These are phyloP conservation scores for Phanerochaete carnosa DNA, from an alignment of 768 basidiomycete genomes.

Conservation along the genomic window DNA sequence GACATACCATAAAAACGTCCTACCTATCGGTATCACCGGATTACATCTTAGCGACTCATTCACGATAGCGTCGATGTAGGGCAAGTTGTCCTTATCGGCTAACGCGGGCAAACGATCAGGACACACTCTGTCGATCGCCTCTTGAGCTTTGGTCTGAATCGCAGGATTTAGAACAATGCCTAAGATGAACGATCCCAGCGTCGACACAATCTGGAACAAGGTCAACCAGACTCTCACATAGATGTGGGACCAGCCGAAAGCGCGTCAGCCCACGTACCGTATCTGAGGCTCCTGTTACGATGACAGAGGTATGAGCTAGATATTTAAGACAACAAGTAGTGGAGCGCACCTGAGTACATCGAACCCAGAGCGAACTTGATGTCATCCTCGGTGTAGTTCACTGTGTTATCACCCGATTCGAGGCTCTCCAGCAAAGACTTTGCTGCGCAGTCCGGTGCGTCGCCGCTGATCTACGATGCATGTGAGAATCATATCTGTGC, in stretches of 20 bases:
- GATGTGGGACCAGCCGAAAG: too few species aligned
- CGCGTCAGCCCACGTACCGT: conserved; percentile 8
- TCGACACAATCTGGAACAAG: conserved; percentile 10
- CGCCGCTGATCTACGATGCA: background rate
- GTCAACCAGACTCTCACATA: too few species aligned
- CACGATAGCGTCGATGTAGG: conserved; percentile 14
- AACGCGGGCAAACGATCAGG: conserved; percentile 11
- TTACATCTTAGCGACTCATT: conserved; percentile 15
- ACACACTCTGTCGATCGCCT: conserved; percentile 7
- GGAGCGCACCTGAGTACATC: conserved; percentile 12
- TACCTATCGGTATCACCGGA: conserved; percentile 13
- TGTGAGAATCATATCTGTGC: too few species aligned
- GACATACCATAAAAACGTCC: background rate
- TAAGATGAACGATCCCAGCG: conserved; percentile 12
- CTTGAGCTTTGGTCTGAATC: conserved; percentile 8
- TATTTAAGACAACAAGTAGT: background rate
- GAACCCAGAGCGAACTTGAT: conserved; percentile 7
- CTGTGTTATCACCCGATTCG: background rate
- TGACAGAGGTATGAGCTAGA: background rate
- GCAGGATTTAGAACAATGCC: conserved; percentile 13
- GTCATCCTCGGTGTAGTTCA: conserved; percentile 6
- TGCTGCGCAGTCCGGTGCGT: conserved; percentile 5
- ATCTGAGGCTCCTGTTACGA: conserved; percentile 7
- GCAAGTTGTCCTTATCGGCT: conserved; percentile 2
- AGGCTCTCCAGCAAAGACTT: conserved; percentile 4